Evolutionary conservation across 2,329 filamentous ascomycete species (phyloP).

Genomic region (Fusarium palustre): DNA sequence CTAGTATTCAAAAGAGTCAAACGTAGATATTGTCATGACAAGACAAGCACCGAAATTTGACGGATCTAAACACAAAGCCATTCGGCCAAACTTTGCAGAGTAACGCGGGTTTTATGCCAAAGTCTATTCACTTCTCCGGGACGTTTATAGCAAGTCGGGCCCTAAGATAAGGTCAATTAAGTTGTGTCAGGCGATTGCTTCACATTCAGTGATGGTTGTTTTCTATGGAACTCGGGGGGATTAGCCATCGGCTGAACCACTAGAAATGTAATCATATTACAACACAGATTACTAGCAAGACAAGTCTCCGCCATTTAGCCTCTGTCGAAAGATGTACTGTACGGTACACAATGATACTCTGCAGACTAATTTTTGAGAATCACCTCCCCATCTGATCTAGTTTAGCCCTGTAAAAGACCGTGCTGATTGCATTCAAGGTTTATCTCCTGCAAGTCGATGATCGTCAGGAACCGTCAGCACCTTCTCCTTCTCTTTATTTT

Average conservation of each 20-base stretch:
- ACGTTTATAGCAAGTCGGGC: background rate
- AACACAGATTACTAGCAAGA: background rate
- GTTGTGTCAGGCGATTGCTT: background rate
- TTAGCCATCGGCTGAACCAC: too few species aligned
- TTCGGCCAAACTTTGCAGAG: background rate
- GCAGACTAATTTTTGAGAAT: background rate
- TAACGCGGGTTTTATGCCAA: background rate
- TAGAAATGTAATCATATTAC: background rate
- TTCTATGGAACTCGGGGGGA: background rate
- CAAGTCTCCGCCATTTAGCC: background rate
- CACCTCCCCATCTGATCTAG: conserved; percentile 2
- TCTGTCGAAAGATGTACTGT: too few species aligned
- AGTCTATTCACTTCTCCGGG: background rate
- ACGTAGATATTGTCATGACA: background rate
- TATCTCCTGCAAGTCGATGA: background rate
- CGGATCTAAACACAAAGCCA: too few species aligned
- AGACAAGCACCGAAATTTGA: accelerated
- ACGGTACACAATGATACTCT: background rate
- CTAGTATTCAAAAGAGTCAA: too few species aligned
- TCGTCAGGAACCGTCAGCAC: conserved; percentile 23
- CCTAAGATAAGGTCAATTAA: background rate
- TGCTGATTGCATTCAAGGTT: conserved; percentile 6
- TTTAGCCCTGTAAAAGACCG: conserved; percentile 14
- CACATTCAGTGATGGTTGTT: background rate
- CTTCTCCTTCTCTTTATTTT: background rate